Conservation (phyloP, 2,329 filamentous ascomycete species). For the Triangularia setosa region DNA sequence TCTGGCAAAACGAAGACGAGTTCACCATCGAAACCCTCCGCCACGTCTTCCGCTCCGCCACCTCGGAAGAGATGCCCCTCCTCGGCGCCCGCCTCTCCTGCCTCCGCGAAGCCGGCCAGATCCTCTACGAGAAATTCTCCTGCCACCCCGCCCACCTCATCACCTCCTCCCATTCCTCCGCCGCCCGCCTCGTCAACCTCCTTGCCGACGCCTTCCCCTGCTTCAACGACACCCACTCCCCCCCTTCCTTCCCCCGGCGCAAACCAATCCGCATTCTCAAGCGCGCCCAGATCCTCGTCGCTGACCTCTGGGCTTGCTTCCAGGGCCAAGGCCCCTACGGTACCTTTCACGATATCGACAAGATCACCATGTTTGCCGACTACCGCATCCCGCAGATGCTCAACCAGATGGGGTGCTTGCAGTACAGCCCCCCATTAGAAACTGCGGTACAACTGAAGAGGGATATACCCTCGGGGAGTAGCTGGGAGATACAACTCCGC, state of each 20-base stretch:
- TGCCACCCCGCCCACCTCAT: constrained; percentile 73
- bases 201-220: constrained; percentile 77
- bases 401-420: constrained; percentile 74
- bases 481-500: constrained; percentile 83
- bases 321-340: constrained; percentile 72
- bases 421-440: constrained; percentile 77
- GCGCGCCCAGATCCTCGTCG: constrained; percentile 91
- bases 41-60: constrained; percentile 81
- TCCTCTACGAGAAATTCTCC: constrained; percentile 76
- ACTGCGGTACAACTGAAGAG: constrained; percentile 62
- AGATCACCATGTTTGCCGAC: constrained; percentile 98
- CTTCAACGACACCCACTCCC: constrained; percentile 77
- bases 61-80: constrained; percentile 81
- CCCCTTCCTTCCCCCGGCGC: constrained; percentile 49
- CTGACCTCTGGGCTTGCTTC: constrained; percentile 96
- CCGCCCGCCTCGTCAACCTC: constrained; percentile 79
- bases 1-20: constrained; percentile 74
- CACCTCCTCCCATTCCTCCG: constrained; percentile 69
- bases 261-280: constrained; percentile 79
- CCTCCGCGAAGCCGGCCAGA: constrained; percentile 74
- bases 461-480: constrained; percentile 65
- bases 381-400: constrained; percentile 96
- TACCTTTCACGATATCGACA: constrained; percentile 83
- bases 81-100: constrained; percentile 73
- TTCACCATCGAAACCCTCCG: constrained; percentile 70